Base-by-base conservation (phyloP, 176 grass and related monocot genomes). In the Zizania latifolia region DNA sequence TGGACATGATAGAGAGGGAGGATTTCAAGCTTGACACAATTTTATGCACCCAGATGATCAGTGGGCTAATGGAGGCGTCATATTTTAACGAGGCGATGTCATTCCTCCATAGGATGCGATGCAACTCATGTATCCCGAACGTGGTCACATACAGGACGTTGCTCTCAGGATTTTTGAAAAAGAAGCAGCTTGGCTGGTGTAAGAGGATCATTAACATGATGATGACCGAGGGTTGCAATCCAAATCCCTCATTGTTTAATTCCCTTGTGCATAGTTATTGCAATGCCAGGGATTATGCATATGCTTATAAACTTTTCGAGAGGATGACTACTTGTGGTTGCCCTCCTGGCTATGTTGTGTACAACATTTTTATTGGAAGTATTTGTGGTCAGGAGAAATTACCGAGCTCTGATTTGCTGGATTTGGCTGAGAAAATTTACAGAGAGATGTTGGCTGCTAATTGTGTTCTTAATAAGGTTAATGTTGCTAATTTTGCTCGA, bases 131-230 rank as follows among this genome's bases (percentile, higher is more conserved):
- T 62, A 56, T 99, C 53, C 95, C 95, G 9, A 99, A 99, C 80
- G 82, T 86, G 40, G 68, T 99, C n/a, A 99, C 92, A 0, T 99
- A 99, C 69, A 89, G 86, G 66, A 99, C 89, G n/a, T 67, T 99
- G 31, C 87, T 99, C 27, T 84, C 86, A 29, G 95, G 92, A 24
- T 92, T 99, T 81, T 50, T 99, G 48, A 90, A 86, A 57, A 99
- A 94, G 84, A 84, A 90, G 59, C 89, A 99, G 54, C 75, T 99
- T 81, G 95, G 95, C 40, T 99, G 95, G 95, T 99, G 95, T 74
- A 94, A 99, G 78, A 93, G 95, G 84, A 90, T 94, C 70, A 74
- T 99, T 36, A 99, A 92, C 67, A 94, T 92, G 84, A 99, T 99
- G 95, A 85, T 92, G 78, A 87, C 76, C 8, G 91, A 99, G 84